A percentile compares a stretch with the other conserved stretches of the same genome.
These are phyloP conservation scores for Gigaspora rosea DNA, from an alignment of 192 early-diverging fungal genomes.

Conservation along the genomic window DNA sequence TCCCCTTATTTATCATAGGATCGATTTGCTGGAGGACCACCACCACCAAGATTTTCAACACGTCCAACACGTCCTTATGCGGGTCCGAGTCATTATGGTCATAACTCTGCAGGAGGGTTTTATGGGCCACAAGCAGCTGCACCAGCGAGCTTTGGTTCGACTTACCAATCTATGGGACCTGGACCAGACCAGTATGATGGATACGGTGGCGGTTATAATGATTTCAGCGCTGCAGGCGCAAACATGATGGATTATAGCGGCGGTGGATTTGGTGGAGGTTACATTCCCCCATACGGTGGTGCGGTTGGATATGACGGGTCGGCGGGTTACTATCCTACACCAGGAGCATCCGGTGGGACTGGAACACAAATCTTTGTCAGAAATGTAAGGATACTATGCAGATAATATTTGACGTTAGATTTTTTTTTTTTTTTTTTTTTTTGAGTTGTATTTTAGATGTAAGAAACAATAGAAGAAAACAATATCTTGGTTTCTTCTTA, in stretches of 20 bases:
- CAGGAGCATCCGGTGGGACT: constrained; percentile 32
- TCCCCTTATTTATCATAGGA: constrained; percentile 32
- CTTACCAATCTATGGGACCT: constrained; percentile 17
- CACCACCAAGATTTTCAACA: constrained; percentile 30
- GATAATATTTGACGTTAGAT: neutral
- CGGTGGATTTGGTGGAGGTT: constrained; percentile 28
- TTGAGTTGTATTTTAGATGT: neutral
- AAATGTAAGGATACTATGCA: constrained; percentile 38
- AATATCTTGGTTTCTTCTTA: no score
- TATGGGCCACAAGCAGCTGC: constrained; percentile 7
- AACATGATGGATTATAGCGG: constrained; percentile 35
- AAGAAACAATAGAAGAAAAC: no score
- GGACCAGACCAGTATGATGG: constrained; percentile 33
- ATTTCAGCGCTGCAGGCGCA: constrained; percentile 31
- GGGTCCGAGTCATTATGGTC: constrained; percentile 9
- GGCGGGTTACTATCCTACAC: constrained; percentile 11
- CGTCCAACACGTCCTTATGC: constrained; percentile 27
- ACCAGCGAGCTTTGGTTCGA: constrained; percentile 9
- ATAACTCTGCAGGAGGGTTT: constrained; percentile 20
- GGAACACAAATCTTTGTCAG: constrained; percentile 47
- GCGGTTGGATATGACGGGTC: constrained; percentile 25
- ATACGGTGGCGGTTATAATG: constrained; percentile 23
- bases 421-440: neutral
- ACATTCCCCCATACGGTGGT: constrained; percentile 15
- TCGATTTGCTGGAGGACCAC: constrained; percentile 39